phyloP scores from a whole-genome alignment of 192 early-diverging fungal species.

The Backusella mclennaniae region DNA sequence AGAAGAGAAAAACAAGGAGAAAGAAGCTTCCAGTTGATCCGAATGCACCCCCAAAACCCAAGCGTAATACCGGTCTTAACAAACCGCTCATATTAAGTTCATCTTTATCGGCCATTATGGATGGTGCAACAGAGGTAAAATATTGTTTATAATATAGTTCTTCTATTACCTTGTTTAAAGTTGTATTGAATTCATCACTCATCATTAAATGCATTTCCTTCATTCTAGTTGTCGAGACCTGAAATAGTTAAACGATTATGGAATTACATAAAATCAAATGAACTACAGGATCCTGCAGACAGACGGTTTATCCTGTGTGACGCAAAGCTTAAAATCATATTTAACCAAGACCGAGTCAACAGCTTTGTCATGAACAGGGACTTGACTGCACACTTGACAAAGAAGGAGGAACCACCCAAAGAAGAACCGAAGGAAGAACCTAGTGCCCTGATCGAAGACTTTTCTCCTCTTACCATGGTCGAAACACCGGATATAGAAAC shows the following conservation, averaged over 20 bases:
- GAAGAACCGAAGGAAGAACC: background rate
- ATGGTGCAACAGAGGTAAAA: conserved; percentile 41
- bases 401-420: conserved; percentile 22
- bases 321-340: conserved; percentile 44
- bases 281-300: conserved; percentile 53
- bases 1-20: conserved; percentile 9
- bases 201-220: background rate
- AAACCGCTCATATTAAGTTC: conserved; percentile 47
- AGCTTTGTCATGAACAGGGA: conserved; percentile 65
- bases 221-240: conserved; percentile 50
- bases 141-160: background rate
- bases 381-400: conserved; percentile 51
- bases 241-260: conserved; percentile 62
- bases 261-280: conserved; percentile 58
- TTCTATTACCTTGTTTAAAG: no score
- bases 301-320: conserved; percentile 55
- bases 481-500: conserved; percentile 15
- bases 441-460: background rate
- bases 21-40: conserved; percentile 23
- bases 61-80: conserved; percentile 45
- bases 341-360: conserved; percentile 48
- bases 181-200: no score
- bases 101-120: conserved; percentile 40
- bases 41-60: conserved; percentile 39
- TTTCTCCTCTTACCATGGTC: background rate